A percentile compares a stretch with the other conserved stretches of the same genome.
phyloP scores from a whole-genome alignment of 208 protist genomes.

The Acanthamoeba culbertsoni region DNA sequence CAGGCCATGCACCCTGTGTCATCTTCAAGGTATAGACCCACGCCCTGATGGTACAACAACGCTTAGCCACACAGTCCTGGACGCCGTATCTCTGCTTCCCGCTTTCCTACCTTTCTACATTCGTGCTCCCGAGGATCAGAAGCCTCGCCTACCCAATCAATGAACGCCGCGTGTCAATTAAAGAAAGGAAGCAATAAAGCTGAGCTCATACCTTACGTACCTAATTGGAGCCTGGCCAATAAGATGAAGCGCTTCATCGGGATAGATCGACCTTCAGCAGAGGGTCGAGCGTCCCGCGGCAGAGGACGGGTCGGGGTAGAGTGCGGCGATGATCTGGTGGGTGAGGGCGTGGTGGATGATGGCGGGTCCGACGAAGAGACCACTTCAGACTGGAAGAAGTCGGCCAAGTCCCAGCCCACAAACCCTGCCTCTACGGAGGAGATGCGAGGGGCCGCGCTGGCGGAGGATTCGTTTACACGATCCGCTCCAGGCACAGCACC shows the following conservation, averaged over 20 bases:
- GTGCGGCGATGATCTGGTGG: not conserved
- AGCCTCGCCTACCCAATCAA: too few relatives aligned
- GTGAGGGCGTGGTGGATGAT: too few relatives aligned
- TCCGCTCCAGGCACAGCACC: too few relatives aligned
- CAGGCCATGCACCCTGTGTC: not conserved
- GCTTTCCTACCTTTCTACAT: too few relatives aligned
- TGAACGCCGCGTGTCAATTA: too few relatives aligned
- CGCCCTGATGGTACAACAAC: not conserved
- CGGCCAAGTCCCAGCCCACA: not conserved
- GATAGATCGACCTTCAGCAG: not conserved
- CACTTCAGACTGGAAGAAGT: not conserved
- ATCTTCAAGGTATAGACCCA: not conserved
- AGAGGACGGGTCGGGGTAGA: not conserved
- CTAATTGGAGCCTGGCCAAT: not conserved
- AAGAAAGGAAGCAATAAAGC: too few relatives aligned
- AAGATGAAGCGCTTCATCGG: not conserved
- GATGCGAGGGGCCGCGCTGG: not conserved
- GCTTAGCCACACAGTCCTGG: not conserved
- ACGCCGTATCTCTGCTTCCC: too few relatives aligned
- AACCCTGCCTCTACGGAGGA: not conserved
- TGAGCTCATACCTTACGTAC: not conserved
- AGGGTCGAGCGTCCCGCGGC: not conserved
- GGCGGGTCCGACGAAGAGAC: not conserved
- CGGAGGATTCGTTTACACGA: not conserved
- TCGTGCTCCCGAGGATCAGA: too few relatives aligned